Conservation (phyloP, 805 yeast genomes). For the Teunomyces pallodes region DNA sequence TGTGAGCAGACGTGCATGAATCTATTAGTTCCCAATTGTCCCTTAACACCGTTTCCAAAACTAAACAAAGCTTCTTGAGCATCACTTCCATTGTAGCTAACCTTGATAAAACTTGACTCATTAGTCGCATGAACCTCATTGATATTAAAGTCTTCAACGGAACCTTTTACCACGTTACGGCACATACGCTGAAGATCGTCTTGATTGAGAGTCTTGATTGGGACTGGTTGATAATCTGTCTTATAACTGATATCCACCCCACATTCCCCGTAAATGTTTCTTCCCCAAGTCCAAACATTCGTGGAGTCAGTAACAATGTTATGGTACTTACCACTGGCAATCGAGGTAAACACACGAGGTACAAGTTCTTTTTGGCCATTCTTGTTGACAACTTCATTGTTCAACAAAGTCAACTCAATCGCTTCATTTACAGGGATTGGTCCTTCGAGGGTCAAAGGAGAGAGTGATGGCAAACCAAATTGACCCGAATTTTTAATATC, state of each 20-base stretch:
- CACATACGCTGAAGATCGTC: conserved; percentile 14
- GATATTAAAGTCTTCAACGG: conserved; percentile 45
- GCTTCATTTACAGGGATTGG: conserved; percentile 24
- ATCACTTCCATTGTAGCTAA: conserved; percentile 19
- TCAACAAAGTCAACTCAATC: conserved; percentile 55
- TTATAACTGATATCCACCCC: conserved; percentile 66
- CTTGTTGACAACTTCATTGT: conserved; percentile 38
- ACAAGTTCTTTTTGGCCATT: conserved; percentile 20
- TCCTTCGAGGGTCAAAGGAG: conserved; percentile 55
- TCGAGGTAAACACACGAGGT: conserved; percentile 49
- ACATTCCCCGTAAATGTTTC: conserved; percentile 79
- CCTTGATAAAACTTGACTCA: conserved; percentile 43
- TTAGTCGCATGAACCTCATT: conserved; percentile 66
- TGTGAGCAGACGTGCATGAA: conserved; percentile 69
- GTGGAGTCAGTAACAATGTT: conserved; percentile 63
- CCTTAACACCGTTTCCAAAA: conserved; percentile 83
- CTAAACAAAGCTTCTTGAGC: conserved; percentile 40
- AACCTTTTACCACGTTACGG: conserved; percentile 35
- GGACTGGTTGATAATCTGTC: conserved; percentile 69
- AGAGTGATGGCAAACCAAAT: conserved; percentile 71
- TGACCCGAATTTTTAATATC: conserved; percentile 58
- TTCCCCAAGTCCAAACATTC: conserved; percentile 84
- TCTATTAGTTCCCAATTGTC: conserved; percentile 80
- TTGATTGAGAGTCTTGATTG: conserved; percentile 40
- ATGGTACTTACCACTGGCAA: conserved; percentile 76